phyloP scores from a whole-genome alignment of 2,329 filamentous ascomycete genomes.

The Aschersonia sp. region DNA sequence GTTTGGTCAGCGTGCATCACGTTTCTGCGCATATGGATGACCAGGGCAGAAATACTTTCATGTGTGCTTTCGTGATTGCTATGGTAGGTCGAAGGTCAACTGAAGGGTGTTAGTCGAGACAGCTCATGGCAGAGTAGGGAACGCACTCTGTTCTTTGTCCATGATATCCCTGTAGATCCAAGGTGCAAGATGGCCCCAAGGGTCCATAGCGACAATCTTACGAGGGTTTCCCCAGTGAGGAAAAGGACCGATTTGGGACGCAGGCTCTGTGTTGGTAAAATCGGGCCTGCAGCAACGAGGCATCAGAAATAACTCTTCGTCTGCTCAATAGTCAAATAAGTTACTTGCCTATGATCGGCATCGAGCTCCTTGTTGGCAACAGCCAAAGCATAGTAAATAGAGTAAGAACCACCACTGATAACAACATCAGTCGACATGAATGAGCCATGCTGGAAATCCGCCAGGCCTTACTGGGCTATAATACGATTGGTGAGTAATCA shows the following conservation, averaged over 20 bases:
- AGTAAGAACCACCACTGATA: conserved; percentile 68
- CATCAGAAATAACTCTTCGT: not conserved
- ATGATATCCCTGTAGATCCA: conserved; percentile 74
- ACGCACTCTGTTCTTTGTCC: conserved; percentile 51
- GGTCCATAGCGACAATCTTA: conserved; percentile 98
- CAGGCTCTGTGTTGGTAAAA: conserved; percentile 71
- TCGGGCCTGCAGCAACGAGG: conserved; percentile 28
- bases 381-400: conserved; percentile 87
- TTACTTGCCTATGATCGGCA: conserved; percentile 52
- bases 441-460: not conserved
- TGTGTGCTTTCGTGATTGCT: conserved; percentile 82
- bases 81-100: conserved; percentile 84
- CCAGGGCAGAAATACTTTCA: conserved; percentile 43
- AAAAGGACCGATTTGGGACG: conserved; percentile 78
- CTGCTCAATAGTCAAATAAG: too few relatives aligned
- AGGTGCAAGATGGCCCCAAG: conserved; percentile 74
- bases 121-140: not conserved
- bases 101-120: conserved; percentile 11
- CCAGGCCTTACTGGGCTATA: conserved; percentile 20
- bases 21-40: not conserved
- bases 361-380: conserved; percentile 84
- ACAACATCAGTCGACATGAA: not conserved
- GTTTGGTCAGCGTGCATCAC: not conserved
- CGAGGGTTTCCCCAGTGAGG: conserved; percentile 78
- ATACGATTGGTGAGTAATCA: not conserved